Conservation (phyloP, 345 rosid genomes). For the Hibiscus trionum region DNA sequence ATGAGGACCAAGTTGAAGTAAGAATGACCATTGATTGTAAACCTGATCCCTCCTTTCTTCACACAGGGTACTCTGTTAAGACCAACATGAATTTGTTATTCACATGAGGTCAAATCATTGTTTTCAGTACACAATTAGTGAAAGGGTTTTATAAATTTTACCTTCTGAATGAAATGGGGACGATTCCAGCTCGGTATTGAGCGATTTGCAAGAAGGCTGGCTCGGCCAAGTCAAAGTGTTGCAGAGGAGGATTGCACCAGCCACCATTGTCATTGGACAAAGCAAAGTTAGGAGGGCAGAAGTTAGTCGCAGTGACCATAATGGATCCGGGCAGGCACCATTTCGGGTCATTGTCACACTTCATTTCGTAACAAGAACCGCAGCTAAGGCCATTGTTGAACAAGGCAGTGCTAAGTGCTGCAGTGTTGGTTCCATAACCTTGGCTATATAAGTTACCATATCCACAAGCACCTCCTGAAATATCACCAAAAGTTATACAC, state of each 20-base stretch:
- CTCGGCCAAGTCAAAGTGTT: constrained; percentile 95
- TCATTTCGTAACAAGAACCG: constrained; percentile 71
- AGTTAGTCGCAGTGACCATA: constrained; percentile 72
- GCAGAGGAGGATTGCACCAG: constrained; percentile 98
- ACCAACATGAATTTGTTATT: constrained; percentile 1
- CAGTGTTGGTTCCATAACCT: constrained; percentile 76
- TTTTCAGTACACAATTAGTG: neutral
- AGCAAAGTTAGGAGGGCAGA: constrained; percentile 81
- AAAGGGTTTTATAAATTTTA: constrained; percentile 6
- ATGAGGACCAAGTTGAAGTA: constrained; percentile 86
- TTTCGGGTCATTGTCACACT: constrained; percentile 45
- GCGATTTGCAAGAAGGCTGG: constrained; percentile 93
- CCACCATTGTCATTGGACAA: constrained; percentile 80
- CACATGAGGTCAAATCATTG: neutral
- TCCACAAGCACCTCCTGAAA: constrained; percentile 76
- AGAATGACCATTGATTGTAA: constrained; percentile 84
- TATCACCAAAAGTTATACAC: neutral
- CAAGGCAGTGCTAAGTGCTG: constrained; percentile 68
- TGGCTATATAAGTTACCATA: constrained; percentile 64
- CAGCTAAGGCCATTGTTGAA: constrained; percentile 77
- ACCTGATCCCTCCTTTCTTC: constrained; percentile 90
- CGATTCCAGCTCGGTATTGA: constrained; percentile 88
- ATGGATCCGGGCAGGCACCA: constrained; percentile 68
- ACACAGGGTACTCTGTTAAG: constrained; percentile 62
- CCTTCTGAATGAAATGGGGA: constrained; percentile 87